Conservation (phyloP, 352 stramenopile genomes). For the Lagenidium giganteum region DNA sequence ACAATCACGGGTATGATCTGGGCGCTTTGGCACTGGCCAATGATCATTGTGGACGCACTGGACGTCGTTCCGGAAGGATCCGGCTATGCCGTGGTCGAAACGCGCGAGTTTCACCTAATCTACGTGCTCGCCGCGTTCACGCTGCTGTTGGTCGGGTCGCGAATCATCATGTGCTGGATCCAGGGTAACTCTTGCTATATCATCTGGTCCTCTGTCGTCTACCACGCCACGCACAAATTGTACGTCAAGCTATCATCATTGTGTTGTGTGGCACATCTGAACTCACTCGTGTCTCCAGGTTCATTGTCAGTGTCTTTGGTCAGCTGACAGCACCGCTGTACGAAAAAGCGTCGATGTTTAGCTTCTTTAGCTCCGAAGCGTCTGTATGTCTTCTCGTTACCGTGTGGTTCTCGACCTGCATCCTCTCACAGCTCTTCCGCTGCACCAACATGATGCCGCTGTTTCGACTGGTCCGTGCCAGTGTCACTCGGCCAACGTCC, state of each 20-base stretch:
- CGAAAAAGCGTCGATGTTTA: conserved; percentile 78
- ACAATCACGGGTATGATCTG: conserved; percentile 79
- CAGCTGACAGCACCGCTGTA: conserved; percentile 80
- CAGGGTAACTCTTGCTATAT: conserved; percentile 85
- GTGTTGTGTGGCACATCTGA: background rate
- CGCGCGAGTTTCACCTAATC: conserved; percentile 65
- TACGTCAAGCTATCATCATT: conserved; percentile 27
- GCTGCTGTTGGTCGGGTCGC: conserved; percentile 70
- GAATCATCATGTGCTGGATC: conserved; percentile 90
- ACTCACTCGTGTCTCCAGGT: conserved; percentile 26
- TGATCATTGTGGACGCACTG: conserved; percentile 85
- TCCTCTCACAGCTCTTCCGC: conserved; percentile 83
- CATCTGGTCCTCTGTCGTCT: conserved; percentile 86
- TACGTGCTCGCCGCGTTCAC: conserved; percentile 81
- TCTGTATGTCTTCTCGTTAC: conserved; percentile 80
- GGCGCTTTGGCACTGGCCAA: conserved; percentile 84
- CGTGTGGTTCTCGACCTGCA: conserved; percentile 87
- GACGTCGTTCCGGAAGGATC: conserved; percentile 67
- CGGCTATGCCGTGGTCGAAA: conserved; percentile 76
- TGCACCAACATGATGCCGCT: conserved; percentile 79
- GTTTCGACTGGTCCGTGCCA: too few species aligned
- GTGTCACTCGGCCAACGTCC: too few species aligned
- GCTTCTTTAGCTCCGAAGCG: conserved; percentile 81
- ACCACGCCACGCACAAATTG: conserved; percentile 84
- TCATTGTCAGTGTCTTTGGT: conserved; percentile 85